Evolutionary conservation across 441 rosid genomes (phyloP), one percentile per base, ranked within the genome.

Genomic region (Eruca vesicaria): DNA sequence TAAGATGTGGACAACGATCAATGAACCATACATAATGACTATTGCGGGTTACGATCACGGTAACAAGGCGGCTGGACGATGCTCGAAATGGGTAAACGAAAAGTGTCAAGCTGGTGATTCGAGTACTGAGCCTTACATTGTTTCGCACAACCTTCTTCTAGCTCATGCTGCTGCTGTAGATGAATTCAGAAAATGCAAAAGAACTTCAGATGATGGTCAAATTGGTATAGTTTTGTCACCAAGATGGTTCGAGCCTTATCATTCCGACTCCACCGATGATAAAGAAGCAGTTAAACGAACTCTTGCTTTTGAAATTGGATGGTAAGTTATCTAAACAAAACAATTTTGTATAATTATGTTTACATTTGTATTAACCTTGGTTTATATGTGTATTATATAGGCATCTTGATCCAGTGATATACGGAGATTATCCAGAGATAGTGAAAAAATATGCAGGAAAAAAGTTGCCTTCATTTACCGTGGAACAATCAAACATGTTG

Each of bases 351-450:
- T 35, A 66, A 21, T 16, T 6, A 29, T 41, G 15, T 10, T 71
- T 0, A 3, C 3, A 10, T n/a, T n/a, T 16, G 0, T 7, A 12
- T 16, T 63, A 60, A n/a, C 48, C 2, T 55, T 64, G 1, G 3
- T 19, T 69, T 35, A 0, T 45, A 9, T 53, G 2, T 19, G 7
- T 41, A 23, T 3, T 32, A 21, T 32, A 21, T 48, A 85, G 88
- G 88, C 72, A 71, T 55, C 71, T 82, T 70, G 79, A 82, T 43
- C 90, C 90, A 15, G 65, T 86, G 19, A 63, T 69, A 15, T 64
- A 74, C 0, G 88, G 90, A 8, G 83, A 83, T 23, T 86, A 84
- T 71, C 88, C 88, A 1, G 23, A 69, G 11, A 63, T 65, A 5
- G 81, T 86, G 56, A 71, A 74, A 26, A 43, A 15, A 7, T 65